These are phyloP conservation scores for Lecanicillium sp. DNA, from an alignment of 2,329 filamentous ascomycete species.

Conservation along the genomic window DNA sequence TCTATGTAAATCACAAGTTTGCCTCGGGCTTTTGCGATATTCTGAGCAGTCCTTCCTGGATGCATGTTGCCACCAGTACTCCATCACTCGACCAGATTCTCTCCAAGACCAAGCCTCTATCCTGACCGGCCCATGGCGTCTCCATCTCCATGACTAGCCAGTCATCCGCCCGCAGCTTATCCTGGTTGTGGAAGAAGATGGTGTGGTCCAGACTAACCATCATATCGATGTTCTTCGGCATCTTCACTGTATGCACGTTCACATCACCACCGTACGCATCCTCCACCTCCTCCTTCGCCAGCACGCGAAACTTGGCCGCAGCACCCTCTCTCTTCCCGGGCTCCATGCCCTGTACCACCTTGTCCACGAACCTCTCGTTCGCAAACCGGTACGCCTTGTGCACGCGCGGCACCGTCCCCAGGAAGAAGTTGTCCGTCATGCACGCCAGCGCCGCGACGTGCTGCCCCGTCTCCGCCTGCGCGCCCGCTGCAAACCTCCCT, in stretches of 20 bases:
- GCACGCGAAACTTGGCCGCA: not conserved
- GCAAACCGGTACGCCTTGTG: slow-evolving; percentile 6
- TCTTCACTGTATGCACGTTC: not conserved
- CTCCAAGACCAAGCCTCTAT: slow-evolving; percentile 8
- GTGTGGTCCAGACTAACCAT: slow-evolving; percentile 12
- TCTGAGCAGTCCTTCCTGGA: slow-evolving; percentile 6
- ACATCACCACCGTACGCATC: not conserved
- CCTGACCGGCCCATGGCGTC: slow-evolving; percentile 12
- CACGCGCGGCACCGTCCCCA: slow-evolving; percentile 10
- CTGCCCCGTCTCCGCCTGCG: not conserved
- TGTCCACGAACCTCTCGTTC: not conserved
- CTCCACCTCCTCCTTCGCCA: slow-evolving; percentile 5
- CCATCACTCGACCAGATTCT: slow-evolving; percentile 9
- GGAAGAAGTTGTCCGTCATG: slow-evolving; percentile 14
- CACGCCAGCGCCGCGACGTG: slow-evolving; percentile 10
- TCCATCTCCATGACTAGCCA: slow-evolving; percentile 14
- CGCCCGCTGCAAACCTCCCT: not conserved
- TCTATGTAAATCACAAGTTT: not conserved
- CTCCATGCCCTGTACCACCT: not conserved
- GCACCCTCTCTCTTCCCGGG: not conserved
- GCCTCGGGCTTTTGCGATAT: not conserved
- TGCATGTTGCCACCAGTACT: slow-evolving; percentile 5
- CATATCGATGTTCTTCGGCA: not conserved
- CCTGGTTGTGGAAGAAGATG: slow-evolving; percentile 12
- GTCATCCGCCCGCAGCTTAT: not conserved